Evolutionary conservation across 148 eudicot species (phyloP), one percentile per base, ranked within the genome.

Genomic region (Hydrangea macrophylla): DNA sequence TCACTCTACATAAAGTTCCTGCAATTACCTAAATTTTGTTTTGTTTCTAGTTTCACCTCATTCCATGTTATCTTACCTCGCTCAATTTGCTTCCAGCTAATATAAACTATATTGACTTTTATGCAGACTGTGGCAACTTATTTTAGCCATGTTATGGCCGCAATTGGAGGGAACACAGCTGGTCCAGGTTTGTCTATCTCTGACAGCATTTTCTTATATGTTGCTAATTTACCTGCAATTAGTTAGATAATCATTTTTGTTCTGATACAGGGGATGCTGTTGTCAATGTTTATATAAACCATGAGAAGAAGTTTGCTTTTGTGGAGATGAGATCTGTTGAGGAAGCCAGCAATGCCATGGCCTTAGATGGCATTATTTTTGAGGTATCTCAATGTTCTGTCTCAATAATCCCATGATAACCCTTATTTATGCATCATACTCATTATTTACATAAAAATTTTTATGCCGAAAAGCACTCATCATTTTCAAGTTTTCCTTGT

Each of bases 91-190:
- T n/a, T n/a, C n/a, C n/a, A n/a, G n/a, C n/a, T n/a, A n/a, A n/a
- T n/a, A n/a, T n/a, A n/a, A n/a, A n/a, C n/a, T 18, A 0, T 48
- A 28, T 45, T 7, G 26, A 36, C 32, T 17, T 67, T 48, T 54
- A 42, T 78, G 81, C 85, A 94, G 98, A 85, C 97, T 35, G 96
- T 94, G 53, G 98, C 98, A 36, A 87, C 86, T 32, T 90, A 79
- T 79, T 94, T 94, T 76, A 94, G 91, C 73, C 91, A 89, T 78
- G 99, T 94, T 59, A 91, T 90, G 99, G 78, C 91, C 1, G 82
- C 91, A 55, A 94, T 94, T 69, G 92, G 92, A 44, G 97, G 99
- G 51, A 94, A 94, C 73, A 82, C 97, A 75, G 97, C 98, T 65
- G 98, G 98, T 66, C 97, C 98, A 80, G 98, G 98, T 93, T 72